Evolutionary conservation across 495 filamentous ascomycete genomes (phyloP), one percentile per base, ranked within the genome.

Genomic region (Penicillium canariense): DNA sequence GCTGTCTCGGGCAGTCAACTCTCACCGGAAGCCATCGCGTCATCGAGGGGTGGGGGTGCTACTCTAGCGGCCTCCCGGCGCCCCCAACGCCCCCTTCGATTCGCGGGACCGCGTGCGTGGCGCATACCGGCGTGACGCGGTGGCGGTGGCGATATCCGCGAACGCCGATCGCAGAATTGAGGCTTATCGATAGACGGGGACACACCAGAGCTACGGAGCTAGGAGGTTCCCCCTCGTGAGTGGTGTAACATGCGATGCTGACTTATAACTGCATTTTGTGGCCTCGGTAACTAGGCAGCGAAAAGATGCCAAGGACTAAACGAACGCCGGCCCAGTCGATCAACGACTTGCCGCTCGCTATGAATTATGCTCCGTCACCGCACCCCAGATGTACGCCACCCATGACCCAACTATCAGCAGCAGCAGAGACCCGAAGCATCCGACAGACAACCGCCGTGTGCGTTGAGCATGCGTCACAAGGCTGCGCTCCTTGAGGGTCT

Each of bases 361-460:
- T n/a, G n/a, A n/a, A n/a, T n/a, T 72, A 40, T 75, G 59, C 0
- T 72, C 71, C 1, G 73, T 76, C 14, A 70, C 65, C 8, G 68
- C 69, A 8, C 73, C 72, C 73, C 75, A 76, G 38, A 77, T 73
- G 64, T 77, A 76, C 14, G 73, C 73, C 26, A 54, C 67, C 73
- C 75, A 76, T 8, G 66, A 62, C 1, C 73, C 72, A 43, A 70
- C 12, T 3, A 63, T 67, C 36, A 76, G 28, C 15, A 70, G 22
- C 7, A 62, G 42, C 34, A 76, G 34, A 25, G 56, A 55, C 0
- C 45, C 54, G 48, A 76, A 74, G n/a, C 70, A 70, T 14, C 25
- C 43, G 20, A 66, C 15, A 5, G 68, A 70, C 39, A 76, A 60
- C 2, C 32, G 32, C 35, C 56, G 55, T 4, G 66, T 72, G 4